These are phyloP conservation scores for Yamadazyma triangularis DNA, from an alignment of 1,139 yeast species.

Conservation along the genomic window DNA sequence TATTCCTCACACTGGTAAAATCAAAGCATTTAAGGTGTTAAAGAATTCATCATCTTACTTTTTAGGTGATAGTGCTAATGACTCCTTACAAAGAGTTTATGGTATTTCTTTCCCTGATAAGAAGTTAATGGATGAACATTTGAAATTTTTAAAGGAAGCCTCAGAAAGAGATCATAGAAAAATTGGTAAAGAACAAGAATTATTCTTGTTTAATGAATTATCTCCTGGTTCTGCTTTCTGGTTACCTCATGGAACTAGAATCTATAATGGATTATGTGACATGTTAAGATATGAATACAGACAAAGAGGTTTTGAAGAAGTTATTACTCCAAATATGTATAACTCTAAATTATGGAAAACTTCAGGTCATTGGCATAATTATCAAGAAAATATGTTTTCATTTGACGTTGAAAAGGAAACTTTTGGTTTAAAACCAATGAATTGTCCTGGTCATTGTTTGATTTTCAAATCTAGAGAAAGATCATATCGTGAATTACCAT, in stretches of 20 bases:
- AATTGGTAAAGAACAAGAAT: slow-evolving; percentile 94
- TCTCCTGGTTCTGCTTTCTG: slow-evolving; percentile 98
- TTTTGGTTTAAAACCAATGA: slow-evolving; percentile 94
- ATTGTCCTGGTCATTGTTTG: slow-evolving; percentile 97
- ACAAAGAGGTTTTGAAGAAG: slow-evolving; percentile 93
- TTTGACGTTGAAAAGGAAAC: slow-evolving; percentile 90
- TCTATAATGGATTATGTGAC: slow-evolving; percentile 79
- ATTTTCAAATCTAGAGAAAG: slow-evolving; percentile 84
- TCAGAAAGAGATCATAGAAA: slow-evolving; percentile 96
- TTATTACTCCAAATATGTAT: slow-evolving; percentile 96
- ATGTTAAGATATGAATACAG: slow-evolving; percentile 78
- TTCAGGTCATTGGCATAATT: slow-evolving; percentile 97
- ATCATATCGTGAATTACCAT: slow-evolving; percentile 90
- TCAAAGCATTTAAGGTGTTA: slow-evolving; percentile 89
- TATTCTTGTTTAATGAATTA: slow-evolving; percentile 91
- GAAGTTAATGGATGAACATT: slow-evolving; percentile 91
- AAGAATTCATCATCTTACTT: slow-evolving; percentile 97
- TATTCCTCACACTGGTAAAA: slow-evolving; percentile 95
- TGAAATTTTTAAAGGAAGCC: slow-evolving; percentile 95
- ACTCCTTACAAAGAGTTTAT: slow-evolving; percentile 94
- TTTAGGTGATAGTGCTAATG: slow-evolving; percentile 88
- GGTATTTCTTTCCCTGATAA: slow-evolving; percentile 99
- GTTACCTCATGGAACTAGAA: slow-evolving; percentile 98
- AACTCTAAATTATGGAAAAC: slow-evolving; percentile 95
- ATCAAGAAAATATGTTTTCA: slow-evolving; percentile 95